These are phyloP conservation scores for Fistulina hepatica DNA, from an alignment of 1,284 basidiomycete species.

Conservation along the genomic window DNA sequence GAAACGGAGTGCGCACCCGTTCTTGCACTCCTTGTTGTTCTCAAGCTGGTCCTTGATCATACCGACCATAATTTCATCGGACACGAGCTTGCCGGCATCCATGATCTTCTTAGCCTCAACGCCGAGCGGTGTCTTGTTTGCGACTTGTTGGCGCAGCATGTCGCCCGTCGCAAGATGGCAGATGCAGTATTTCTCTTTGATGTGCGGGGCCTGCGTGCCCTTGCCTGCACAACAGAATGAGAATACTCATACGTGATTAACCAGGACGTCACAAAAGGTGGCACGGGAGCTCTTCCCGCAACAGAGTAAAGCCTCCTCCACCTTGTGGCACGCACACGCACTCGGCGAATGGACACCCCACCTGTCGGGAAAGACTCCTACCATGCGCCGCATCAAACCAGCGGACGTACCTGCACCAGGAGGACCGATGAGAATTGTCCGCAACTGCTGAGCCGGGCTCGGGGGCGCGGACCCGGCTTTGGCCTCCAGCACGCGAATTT, in stretches of 20 bases:
- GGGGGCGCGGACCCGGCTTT: slow-evolving; percentile 36
- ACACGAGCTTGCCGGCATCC: slow-evolving; percentile 89
- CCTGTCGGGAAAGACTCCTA: background rate
- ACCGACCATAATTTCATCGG: slow-evolving; percentile 93
- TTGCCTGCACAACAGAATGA: slow-evolving; percentile 59
- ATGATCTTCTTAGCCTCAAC: slow-evolving; percentile 95
- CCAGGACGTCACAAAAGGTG: no score
- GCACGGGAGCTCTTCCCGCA: no score
- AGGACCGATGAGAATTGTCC: slow-evolving; percentile 90
- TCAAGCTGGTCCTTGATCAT: slow-evolving; percentile 98
- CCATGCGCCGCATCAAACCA: background rate
- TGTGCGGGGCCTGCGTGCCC: slow-evolving; percentile 94
- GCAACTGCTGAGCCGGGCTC: slow-evolving; percentile 69
- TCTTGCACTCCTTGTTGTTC: slow-evolving; percentile 86
- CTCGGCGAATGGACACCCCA: no score
- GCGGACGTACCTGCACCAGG: slow-evolving; percentile 82
- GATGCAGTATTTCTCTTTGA: slow-evolving; percentile 87
- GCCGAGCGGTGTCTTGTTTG: slow-evolving; percentile 80
- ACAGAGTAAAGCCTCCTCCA: no score
- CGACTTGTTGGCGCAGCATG: slow-evolving; percentile 94
- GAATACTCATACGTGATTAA: slow-evolving; percentile 4
- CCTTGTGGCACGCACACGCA: no score
- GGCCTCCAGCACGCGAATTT: slow-evolving; percentile 64
- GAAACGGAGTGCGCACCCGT: slow-evolving; percentile 91
- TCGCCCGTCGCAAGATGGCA: slow-evolving; percentile 98